phyloP scores from a whole-genome alignment of 2,329 filamentous ascomycete species.

The Cadophora malorum region DNA sequence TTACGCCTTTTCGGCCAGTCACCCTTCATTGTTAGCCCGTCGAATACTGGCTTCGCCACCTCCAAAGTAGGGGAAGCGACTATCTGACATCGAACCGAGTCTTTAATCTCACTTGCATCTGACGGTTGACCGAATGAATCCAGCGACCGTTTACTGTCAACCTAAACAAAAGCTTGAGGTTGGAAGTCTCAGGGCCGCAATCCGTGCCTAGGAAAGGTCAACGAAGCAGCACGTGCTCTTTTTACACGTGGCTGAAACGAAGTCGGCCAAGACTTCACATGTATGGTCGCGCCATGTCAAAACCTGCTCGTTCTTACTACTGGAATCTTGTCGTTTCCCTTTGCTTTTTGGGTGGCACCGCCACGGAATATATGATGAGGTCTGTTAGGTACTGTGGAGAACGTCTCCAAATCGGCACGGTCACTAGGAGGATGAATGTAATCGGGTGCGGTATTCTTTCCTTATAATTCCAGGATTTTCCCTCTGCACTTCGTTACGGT shows the following conservation, averaged over 20 bases:
- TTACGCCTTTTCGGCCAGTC: constrained; percentile 30
- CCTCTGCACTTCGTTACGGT: not conserved
- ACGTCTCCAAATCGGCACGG: not conserved
- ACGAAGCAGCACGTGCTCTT: not conserved
- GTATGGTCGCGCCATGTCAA: not conserved
- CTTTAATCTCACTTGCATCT: constrained; percentile 9
- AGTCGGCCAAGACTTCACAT: not conserved
- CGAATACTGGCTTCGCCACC: not conserved
- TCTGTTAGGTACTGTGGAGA: too few species aligned
- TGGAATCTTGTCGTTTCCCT: not conserved
- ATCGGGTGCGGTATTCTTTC: not conserved
- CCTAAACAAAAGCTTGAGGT: not conserved
- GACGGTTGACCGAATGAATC: not conserved
- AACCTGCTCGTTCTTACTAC: not conserved
- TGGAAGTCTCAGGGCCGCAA: not conserved
- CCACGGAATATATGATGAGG: not conserved
- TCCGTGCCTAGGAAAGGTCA: not conserved
- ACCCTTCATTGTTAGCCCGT: constrained; percentile 6
- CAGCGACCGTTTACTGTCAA: constrained; percentile 6
- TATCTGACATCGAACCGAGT: constrained; percentile 1
- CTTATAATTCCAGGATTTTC: not conserved
- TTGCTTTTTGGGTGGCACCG: not conserved
- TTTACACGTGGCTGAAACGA: not conserved
- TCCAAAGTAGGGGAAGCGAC: constrained; percentile 13
- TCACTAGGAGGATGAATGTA: not conserved